phyloP scores from a whole-genome alignment of 371 early-diverging fungal species.

The Lichtheimia hyalospora region DNA sequence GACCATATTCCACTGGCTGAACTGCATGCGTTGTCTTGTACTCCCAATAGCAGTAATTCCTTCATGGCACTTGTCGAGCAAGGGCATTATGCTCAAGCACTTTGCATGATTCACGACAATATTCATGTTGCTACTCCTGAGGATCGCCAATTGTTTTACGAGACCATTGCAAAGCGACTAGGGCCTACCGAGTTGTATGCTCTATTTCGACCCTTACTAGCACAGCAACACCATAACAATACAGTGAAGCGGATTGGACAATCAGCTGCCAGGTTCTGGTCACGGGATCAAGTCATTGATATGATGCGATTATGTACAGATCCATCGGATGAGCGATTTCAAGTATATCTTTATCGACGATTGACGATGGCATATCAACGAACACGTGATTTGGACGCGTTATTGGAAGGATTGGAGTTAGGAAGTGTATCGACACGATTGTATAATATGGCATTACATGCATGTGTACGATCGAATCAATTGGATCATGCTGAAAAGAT shows the following conservation, averaged over 20 bases:
- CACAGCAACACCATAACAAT: too few species aligned
- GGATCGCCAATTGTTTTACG: too few species aligned
- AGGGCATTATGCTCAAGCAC: too few species aligned
- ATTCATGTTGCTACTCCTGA: too few species aligned
- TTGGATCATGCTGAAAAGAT: slow-evolving; percentile 24
- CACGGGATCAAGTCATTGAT: background rate
- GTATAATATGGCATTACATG: slow-evolving; percentile 27
- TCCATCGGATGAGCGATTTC: slow-evolving; percentile 1
- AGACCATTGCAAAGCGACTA: too few species aligned
- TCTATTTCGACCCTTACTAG: too few species aligned
- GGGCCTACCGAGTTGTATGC: too few species aligned
- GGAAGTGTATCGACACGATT: slow-evolving; percentile 3
- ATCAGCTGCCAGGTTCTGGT: background rate
- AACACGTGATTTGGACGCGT: background rate
- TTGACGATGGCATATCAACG: background rate
- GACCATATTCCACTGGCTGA: too few species aligned
- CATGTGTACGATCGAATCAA: slow-evolving; percentile 13
- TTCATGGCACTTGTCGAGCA: too few species aligned
- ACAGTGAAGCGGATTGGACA: background rate
- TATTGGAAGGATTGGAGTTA: background rate
- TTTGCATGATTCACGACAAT: too few species aligned
- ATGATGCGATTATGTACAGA: background rate
- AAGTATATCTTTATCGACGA: slow-evolving; percentile 1
- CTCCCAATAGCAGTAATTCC: too few species aligned
- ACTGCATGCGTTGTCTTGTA: too few species aligned